phyloP scores from a whole-genome alignment of 78 protist species.

The Speleostelium caveatum region DNA sequence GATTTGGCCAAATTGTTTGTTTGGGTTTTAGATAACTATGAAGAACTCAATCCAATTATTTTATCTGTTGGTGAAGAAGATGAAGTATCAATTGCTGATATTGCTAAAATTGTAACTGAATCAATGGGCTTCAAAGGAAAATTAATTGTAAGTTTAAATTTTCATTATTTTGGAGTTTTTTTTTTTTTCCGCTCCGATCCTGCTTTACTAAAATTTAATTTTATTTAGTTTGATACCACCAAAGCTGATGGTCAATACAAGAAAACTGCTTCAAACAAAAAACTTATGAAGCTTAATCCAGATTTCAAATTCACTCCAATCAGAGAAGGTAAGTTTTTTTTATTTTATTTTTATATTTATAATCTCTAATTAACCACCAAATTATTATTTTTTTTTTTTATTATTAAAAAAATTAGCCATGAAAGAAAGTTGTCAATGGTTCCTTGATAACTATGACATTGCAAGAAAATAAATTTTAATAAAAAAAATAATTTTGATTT shows the following conservation, averaged over 20 bases:
- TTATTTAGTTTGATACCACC: slow-evolving; percentile 87
- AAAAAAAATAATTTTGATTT: no score
- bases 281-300: slow-evolving; percentile 84
- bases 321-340: slow-evolving; percentile 52
- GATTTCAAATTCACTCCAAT: slow-evolving; percentile 91
- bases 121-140: slow-evolving; percentile 87
- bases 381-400: no score
- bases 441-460: slow-evolving; percentile 88
- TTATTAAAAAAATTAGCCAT: slow-evolving; percentile 16
- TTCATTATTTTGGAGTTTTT: neutral
- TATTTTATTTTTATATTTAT: no score
- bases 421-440: slow-evolving; percentile 86
- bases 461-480: slow-evolving; percentile 77
- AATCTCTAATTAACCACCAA: no score
- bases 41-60: slow-evolving; percentile 89
- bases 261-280: slow-evolving; percentile 95
- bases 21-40: slow-evolving; percentile 89
- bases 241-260: slow-evolving; percentile 97
- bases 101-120: slow-evolving; percentile 66
- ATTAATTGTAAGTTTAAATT: slow-evolving; percentile 61
- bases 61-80: slow-evolving; percentile 92
- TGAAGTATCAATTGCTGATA: slow-evolving; percentile 92
- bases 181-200: neutral
- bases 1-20: slow-evolving; percentile 90
- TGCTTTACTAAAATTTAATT: neutral